A percentile compares a stretch with the other conserved stretches of the same genome.
phyloP scores from a whole-genome alignment of 1,139 yeast genomes.

The Hemisphaericaspora lyxosophila region DNA sequence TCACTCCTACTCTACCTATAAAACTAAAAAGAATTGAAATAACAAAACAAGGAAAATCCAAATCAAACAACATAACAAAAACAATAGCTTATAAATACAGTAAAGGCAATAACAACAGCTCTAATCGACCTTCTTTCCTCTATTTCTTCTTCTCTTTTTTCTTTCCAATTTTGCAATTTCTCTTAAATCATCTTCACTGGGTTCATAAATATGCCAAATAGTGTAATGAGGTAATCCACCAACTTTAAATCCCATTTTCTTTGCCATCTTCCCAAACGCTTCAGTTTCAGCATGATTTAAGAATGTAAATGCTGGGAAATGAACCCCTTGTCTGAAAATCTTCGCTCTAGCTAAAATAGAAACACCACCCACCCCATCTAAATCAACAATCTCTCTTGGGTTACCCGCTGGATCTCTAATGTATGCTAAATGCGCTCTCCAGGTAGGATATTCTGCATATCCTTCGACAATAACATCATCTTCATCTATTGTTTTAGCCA shows the following conservation, averaged over 20 bases:
- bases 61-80: not conserved
- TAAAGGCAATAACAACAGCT: no score
- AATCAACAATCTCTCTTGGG: constrained; percentile 62
- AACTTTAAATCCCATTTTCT: constrained; percentile 73
- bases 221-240: constrained; percentile 90
- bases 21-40: constrained; percentile 1
- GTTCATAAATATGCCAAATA: constrained; percentile 85
- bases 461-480: constrained; percentile 92
- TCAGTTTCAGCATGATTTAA: constrained; percentile 91
- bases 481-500: constrained; percentile 67
- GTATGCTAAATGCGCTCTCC: constrained; percentile 82
- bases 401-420: constrained; percentile 64
- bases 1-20: not conserved
- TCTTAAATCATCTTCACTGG: constrained; percentile 85
- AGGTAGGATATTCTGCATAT: constrained; percentile 85
- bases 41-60: not conserved
- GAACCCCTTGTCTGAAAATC: constrained; percentile 79
- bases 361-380: constrained; percentile 92
- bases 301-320: constrained; percentile 87
- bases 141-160: constrained; percentile 56
- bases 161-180: constrained; percentile 73
- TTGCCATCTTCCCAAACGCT: constrained; percentile 88
- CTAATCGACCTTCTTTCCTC: constrained; percentile 15
- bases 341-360: constrained; percentile 80
- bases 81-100: not conserved